A percentile compares a stretch with the other conserved stretches of the same genome.
phyloP scores from a whole-genome alignment of 2,329 filamentous ascomycete genomes.

The Penicillium crustosum region DNA sequence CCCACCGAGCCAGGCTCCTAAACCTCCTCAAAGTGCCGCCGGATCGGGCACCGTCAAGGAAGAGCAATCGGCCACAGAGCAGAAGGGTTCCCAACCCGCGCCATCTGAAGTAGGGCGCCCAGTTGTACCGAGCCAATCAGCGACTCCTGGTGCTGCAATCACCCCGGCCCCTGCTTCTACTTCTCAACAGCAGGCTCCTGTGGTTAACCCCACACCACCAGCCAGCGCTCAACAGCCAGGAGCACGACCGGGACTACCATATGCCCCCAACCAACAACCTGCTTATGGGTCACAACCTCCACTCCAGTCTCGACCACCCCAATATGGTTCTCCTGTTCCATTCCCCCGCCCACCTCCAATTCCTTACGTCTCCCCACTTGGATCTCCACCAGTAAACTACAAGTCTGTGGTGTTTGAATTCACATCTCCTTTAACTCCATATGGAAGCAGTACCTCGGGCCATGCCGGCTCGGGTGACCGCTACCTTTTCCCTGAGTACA shows the following conservation, averaged over 20 bases:
- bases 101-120: slow-evolving; percentile 10
- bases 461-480: slow-evolving; percentile 48
- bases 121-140: slow-evolving; percentile 15
- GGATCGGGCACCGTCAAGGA: slow-evolving; percentile 29
- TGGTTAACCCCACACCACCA: slow-evolving; percentile 26
- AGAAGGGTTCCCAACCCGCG: slow-evolving; percentile 11
- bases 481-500: slow-evolving; percentile 51
- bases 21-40: slow-evolving; percentile 15
- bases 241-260: slow-evolving; percentile 30
- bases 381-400: slow-evolving; percentile 41
- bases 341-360: slow-evolving; percentile 7
- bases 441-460: slow-evolving; percentile 42
- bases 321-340: slow-evolving; percentile 32
- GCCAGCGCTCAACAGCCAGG: slow-evolving; percentile 21
- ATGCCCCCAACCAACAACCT: slow-evolving; percentile 34
- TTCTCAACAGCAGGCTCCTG: slow-evolving; percentile 25
- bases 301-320: slow-evolving; percentile 39
- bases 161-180: slow-evolving; percentile 13
- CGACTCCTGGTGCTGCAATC: slow-evolving; percentile 7
- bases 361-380: slow-evolving; percentile 34
- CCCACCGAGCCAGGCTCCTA: not conserved
- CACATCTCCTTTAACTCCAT: slow-evolving; percentile 42
- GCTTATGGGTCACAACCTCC: slow-evolving; percentile 34
- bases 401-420: slow-evolving; percentile 52
- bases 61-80: slow-evolving; percentile 23